Base-by-base conservation (phyloP, 495 filamentous ascomycete genomes). In the Penicillium alfredii region DNA sequence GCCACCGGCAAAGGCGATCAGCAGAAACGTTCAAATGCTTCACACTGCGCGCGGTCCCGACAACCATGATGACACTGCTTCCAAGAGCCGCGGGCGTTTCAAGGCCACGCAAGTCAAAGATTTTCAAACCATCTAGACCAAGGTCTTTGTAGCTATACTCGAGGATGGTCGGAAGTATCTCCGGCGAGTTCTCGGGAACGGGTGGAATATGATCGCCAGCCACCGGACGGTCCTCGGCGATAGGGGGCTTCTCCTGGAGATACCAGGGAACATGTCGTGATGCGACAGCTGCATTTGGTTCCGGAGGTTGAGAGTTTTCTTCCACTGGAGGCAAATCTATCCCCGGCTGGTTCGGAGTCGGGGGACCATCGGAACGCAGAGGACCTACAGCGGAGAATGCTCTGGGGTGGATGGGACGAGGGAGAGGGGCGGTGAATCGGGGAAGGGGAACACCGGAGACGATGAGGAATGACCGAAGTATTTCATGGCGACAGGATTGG, bases 1-100 rank as follows among this genome's bases (percentile, higher is more conserved):
- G 61, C 85, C 85, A 97, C 38, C 90, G 74, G 42, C 88, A 88
- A 13, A 93, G 71, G 17, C 86, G 78, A 53, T 94, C 89, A 3
- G 92, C 88, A 2, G 88, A 90, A 13, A 93, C 85, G 49, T 95
- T 88, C 16, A 97, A 63, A 66, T 98, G 93, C 38, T 87, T 89
- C 48, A 95, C 86, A 42, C 86, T 90, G 30, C 93, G 81, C 13
- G 90, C 87, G 11, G 87, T 93, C n/a, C 86, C 89, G 43, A 97
- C 68, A 23, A 97, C 57, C 92, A 97, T 97, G 19, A 98, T 71
- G 23, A 94, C 73, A 51, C 88, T 83, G 10, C 86, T 75, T 6
- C 92, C 92, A 22, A 97, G 70, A 0, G 88, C 87, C 1, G 92
- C 78, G 0, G 92, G 83, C 0, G 86, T 88, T 50, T 95, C 84